Conservation (phyloP, 768 basidiomycete species). For the Exidia glandulosa region DNA sequence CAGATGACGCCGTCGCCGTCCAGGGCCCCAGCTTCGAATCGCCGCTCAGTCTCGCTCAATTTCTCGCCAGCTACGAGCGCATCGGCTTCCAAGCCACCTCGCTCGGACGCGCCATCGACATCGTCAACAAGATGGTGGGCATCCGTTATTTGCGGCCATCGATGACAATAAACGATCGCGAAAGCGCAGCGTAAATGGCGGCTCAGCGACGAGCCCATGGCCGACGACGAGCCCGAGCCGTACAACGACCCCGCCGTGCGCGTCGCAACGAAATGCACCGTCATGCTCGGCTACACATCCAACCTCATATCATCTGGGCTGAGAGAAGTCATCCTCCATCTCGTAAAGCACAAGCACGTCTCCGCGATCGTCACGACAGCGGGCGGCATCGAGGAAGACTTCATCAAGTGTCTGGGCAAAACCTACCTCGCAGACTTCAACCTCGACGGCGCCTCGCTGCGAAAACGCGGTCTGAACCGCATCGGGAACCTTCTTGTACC, state of each 20-base stretch:
- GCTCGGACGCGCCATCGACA: constrained; percentile 74
- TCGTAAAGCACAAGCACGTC: constrained; percentile 89
- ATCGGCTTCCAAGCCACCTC: constrained; percentile 99
- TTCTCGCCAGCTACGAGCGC: constrained; percentile 71
- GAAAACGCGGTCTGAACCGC: constrained; percentile 87
- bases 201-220: constrained; percentile 71
- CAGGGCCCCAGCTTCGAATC: constrained; percentile 80
- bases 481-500: constrained; percentile 95
- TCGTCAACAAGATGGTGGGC: constrained; percentile 87
- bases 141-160: neutral
- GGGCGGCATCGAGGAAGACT: constrained; percentile 97
- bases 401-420: constrained; percentile 96
- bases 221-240: constrained; percentile 60
- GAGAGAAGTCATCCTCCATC: constrained; percentile 81
- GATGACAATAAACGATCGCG: neutral
- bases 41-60: constrained; percentile 48
- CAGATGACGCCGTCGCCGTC: constrained; percentile 55
- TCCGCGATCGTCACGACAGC: constrained; percentile 91
- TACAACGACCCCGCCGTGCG: constrained; percentile 47
- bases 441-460: constrained; percentile 78
- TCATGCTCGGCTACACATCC: constrained; percentile 97
- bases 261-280: constrained; percentile 62
- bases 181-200: constrained; percentile 68
- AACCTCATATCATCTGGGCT: constrained; percentile 97
- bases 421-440: constrained; percentile 93